Conservation (phyloP, 768 basidiomycete genomes). For the Pleurotus djamor region DNA sequence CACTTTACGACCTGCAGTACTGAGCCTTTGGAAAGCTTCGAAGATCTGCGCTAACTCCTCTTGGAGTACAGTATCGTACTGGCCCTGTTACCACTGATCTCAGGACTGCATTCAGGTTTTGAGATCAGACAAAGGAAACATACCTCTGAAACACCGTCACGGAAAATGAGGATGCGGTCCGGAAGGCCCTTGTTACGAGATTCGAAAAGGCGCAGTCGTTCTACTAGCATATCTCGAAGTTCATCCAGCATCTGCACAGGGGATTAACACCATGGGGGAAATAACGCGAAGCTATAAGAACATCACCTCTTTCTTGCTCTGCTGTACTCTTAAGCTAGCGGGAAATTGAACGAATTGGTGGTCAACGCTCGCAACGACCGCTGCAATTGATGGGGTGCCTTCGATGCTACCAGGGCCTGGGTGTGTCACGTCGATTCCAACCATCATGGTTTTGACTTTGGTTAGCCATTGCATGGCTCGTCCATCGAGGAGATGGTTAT, state of each 20-base stretch:
- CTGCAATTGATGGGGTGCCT: conserved; percentile 82
- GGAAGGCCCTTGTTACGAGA: conserved; percentile 58
- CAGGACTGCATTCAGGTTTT: neutral
- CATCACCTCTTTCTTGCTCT: conserved; percentile 45
- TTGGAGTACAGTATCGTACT: conserved; percentile 60
- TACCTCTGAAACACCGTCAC: conserved; percentile 84
- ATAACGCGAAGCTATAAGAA: neutral
- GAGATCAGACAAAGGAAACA: conserved; percentile 12
- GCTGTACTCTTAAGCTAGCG: conserved; percentile 67
- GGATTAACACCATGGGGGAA: neutral
- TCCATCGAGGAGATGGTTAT: conserved; percentile 58
- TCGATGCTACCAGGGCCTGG: conserved; percentile 63
- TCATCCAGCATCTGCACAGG: conserved; percentile 67
- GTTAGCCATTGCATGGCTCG: conserved; percentile 62
- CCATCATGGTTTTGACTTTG: conserved; percentile 72
- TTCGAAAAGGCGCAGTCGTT: conserved; percentile 60
- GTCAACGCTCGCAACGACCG: conserved; percentile 78
- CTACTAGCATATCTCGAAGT: conserved; percentile 64
- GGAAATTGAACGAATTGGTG: conserved; percentile 74
- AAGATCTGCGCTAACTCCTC: conserved; percentile 64
- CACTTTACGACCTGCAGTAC: conserved; percentile 32
- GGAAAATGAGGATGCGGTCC: conserved; percentile 67
- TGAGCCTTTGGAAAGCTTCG: conserved; percentile 55
- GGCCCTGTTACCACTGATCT: conserved; percentile 46
- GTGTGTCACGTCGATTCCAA: conserved; percentile 85